Evolutionary conservation across 345 rosid genomes (phyloP), one percentile per base, ranked within the genome.

Genomic region (Citropsis articulata): DNA sequence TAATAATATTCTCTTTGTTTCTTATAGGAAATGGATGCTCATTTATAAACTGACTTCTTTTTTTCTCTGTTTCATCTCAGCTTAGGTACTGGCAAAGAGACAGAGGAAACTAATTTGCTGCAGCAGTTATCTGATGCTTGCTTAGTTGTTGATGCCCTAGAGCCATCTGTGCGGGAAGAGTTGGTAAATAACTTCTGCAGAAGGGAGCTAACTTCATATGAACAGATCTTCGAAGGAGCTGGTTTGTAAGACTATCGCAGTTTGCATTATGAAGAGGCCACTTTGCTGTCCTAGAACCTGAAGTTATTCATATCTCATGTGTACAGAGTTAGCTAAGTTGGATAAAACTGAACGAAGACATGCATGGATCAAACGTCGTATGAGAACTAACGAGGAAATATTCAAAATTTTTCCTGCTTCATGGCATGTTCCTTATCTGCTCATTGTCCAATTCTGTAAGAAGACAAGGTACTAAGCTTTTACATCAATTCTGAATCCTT

Each of bases 171-270:
- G 84, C 87, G 92, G 89, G 99, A 96, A 83, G 99, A 94, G 88
- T 88, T 96, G 88, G 99, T 94, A 79, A 96, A 96, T 87, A 96
- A 89, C 79, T 96, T 94, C 81, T 96, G 99, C 93, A 90, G 91
- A 87, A 84, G 95, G 85, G 99, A 96, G 88, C 95, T 96, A 75
- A 96, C 97, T 75, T 96, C 98, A 62, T 96, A 94, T 83, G 98
- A 92, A 86, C 98, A 96, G 84, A 96, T 96, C 63, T 96, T 94
- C 84, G 98, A 94, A 90, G 99, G 99, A 90, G 99, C 98, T 83
- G 99, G 99, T 96, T 83, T 75, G 88, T 86, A 73, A 33, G 14
- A 62, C 78, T 38, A 36, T 71, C 73, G 50, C 25, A 27, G 45
- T 59, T 12, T 76, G 36, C 53, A 74, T 77, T 77, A 45, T 69